Percentiles rank a stretch among this genome's conserved stretches.
phyloP scores from a whole-genome alignment of 2,329 filamentous ascomycete species.

The Scytalidium lignicola region DNA sequence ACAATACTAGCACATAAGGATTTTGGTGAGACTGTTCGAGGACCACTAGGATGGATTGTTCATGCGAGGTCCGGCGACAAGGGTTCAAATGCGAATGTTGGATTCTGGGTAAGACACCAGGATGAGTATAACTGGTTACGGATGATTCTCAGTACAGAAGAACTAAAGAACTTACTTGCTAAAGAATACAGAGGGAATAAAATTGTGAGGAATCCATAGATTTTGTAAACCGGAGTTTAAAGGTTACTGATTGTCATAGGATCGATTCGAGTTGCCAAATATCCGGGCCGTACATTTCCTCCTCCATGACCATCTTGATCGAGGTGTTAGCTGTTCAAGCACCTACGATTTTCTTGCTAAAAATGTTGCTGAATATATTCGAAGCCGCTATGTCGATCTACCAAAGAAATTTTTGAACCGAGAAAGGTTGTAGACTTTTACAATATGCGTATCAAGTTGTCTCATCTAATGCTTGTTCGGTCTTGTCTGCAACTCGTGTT shows the following conservation, averaged over 20 bases:
- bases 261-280: slow-evolving; percentile 20
- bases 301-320: slow-evolving; percentile 30
- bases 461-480: not conserved
- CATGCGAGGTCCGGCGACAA: slow-evolving; percentile 29
- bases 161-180: slow-evolving; percentile 16
- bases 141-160: slow-evolving; percentile 12
- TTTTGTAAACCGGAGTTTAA: slow-evolving; percentile 20
- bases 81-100: slow-evolving; percentile 31
- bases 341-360: slow-evolving; percentile 18
- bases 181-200: slow-evolving; percentile 21
- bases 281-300: slow-evolving; percentile 19
- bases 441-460: not conserved
- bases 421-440: slow-evolving; percentile 10
- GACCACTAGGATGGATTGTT: slow-evolving; percentile 8
- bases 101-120: slow-evolving; percentile 32
- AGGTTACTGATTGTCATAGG: slow-evolving; percentile 17
- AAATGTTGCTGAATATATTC: slow-evolving; percentile 16
- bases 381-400: slow-evolving; percentile 14
- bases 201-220: slow-evolving; percentile 13
- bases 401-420: slow-evolving; percentile 15
- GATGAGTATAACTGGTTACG: slow-evolving; percentile 36
- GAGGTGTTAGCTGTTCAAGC: slow-evolving; percentile 20
- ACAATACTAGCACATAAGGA: not conserved
- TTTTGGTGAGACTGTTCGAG: slow-evolving; percentile 4
- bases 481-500: slow-evolving; percentile 24